Evolutionary conservation across 306 rosid genomes (phyloP).

Genomic region (Trifolium dubium): DNA sequence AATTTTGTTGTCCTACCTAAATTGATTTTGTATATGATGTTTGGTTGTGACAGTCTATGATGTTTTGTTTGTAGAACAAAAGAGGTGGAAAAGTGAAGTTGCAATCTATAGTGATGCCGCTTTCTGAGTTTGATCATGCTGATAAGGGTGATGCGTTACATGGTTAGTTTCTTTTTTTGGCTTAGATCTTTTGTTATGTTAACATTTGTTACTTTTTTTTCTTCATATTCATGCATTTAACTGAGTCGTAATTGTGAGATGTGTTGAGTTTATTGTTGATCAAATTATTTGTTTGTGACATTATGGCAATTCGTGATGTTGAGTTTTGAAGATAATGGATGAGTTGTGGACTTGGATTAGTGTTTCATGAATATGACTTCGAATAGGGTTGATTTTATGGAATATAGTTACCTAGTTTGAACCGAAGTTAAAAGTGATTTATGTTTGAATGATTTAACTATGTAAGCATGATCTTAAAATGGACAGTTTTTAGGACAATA

Average conservation of each 20-base stretch:
- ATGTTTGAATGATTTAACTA: not conserved
- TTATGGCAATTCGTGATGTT: not conserved
- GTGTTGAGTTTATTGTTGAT: not conserved
- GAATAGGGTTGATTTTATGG: not conserved
- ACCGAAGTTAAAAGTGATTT: not conserved
- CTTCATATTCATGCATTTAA: slow-evolving; percentile 19
- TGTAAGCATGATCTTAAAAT: not conserved
- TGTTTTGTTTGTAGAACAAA: slow-evolving; percentile 61
- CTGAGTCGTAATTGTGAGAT: not conserved
- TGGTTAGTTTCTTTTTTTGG: slow-evolving; percentile 49
- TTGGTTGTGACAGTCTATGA: not conserved
- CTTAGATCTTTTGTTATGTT: not conserved
- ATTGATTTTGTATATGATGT: not conserved
- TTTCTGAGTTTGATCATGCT: slow-evolving; percentile 65
- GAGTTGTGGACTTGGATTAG: not conserved
- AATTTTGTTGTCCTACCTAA: not conserved
- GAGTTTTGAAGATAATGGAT: not conserved
- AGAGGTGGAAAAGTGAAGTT: slow-evolving; percentile 90
- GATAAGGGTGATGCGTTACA: slow-evolving; percentile 78
- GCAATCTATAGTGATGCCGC: slow-evolving; percentile 75
- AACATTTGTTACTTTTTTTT: not conserved
- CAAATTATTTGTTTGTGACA: not conserved
- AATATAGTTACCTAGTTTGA: not conserved
- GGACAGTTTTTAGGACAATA: not conserved
- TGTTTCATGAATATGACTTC: not conserved